A percentile compares a stretch with the other conserved stretches of the same genome.
phyloP scores from a whole-genome alignment of 202 grass and related monocot species.

The Digitaria exilis region DNA sequence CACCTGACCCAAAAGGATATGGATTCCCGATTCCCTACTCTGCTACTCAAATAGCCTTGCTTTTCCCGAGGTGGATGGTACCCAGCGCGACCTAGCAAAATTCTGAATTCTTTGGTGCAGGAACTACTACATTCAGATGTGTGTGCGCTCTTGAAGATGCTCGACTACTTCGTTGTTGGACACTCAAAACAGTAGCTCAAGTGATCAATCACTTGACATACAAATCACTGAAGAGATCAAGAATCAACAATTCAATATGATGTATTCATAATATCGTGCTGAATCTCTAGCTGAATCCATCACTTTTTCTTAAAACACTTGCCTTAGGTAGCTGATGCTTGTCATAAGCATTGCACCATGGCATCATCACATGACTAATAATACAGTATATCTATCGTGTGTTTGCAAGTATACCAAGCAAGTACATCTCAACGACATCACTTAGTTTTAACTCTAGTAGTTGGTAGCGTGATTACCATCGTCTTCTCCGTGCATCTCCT shows the following conservation, averaged over 20 bases:
- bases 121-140: neutral
- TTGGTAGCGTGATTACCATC: neutral
- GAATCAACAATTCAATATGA: neutral
- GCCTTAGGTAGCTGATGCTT: conserved; percentile 1
- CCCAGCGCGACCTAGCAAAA: neutral
- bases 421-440: neutral
- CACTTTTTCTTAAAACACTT: neutral
- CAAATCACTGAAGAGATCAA: neutral
- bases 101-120: neutral
- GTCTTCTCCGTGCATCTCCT: conserved; percentile 6
- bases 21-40: too few relatives aligned
- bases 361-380: neutral
- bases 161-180: neutral
- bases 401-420: too few relatives aligned
- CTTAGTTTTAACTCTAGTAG: neutral
- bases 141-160: neutral
- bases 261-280: neutral
- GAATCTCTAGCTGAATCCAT: neutral
- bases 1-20: neutral
- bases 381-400: neutral
- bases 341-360: neutral
- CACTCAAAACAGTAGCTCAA: neutral
- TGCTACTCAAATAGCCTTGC: neutral
- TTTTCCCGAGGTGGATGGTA: neutral
- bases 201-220: neutral